Percentiles rank a stretch among this genome's conserved stretches.
Conservation (phyloP, 2,329 filamentous ascomycete species). For the Rhynchosporium graminicola region DNA sequence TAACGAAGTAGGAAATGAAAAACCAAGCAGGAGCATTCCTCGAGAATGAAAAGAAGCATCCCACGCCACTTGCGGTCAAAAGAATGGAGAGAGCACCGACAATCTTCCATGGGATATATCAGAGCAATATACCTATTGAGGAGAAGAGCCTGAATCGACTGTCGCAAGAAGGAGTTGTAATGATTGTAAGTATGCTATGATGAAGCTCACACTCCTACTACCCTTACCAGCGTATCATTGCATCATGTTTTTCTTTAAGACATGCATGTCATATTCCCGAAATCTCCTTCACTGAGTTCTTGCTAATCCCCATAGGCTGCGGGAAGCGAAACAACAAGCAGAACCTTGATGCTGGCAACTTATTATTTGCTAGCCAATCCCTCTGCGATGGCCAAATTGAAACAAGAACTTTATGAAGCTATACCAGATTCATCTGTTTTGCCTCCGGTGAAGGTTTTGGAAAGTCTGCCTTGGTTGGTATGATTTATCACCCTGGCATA, state of each 20-base stretch:
- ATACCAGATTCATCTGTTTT: slow-evolving; percentile 15
- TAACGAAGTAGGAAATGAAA: slow-evolving; percentile 17
- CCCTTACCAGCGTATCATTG: no score
- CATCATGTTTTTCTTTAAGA: no score
- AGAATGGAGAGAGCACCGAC: slow-evolving; percentile 21
- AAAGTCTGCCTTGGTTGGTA: slow-evolving; percentile 14
- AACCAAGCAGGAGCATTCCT: slow-evolving; percentile 15
- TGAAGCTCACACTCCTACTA: no score
- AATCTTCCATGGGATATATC: slow-evolving; percentile 29
- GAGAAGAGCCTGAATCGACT: slow-evolving; percentile 42
- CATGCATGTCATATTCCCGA: no score
- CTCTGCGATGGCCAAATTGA: slow-evolving; percentile 35
- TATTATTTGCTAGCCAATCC: slow-evolving; percentile 43
- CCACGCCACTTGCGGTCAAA: slow-evolving; percentile 12
- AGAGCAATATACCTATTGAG: slow-evolving; percentile 35
- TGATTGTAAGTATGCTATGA: slow-evolving; percentile 22
- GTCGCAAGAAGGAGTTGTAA: slow-evolving; percentile 39
- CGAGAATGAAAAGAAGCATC: slow-evolving; percentile 17
- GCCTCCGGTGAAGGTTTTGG: slow-evolving; percentile 15
- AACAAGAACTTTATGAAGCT: slow-evolving; percentile 38
- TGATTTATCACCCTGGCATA: no score
- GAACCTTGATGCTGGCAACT: slow-evolving; percentile 39
- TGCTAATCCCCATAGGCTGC: slow-evolving; percentile 25
- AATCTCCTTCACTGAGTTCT: no score
- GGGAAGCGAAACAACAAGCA: slow-evolving; percentile 43